phyloP scores from a whole-genome alignment of 495 filamentous ascomycete genomes.

The Xylaria sp. region DNA sequence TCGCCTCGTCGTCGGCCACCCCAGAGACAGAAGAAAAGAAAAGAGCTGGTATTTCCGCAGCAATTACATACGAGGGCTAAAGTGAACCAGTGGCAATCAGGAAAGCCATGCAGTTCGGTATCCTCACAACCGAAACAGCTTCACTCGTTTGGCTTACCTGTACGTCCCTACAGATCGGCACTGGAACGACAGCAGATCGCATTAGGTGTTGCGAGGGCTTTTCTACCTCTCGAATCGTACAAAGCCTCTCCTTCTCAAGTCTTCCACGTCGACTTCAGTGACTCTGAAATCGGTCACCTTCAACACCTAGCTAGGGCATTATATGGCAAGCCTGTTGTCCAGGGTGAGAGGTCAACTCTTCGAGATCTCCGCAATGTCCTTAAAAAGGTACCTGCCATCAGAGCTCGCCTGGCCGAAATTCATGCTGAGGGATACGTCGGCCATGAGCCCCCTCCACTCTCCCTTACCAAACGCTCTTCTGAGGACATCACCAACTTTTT shows the following conservation, averaged over 20 bases:
- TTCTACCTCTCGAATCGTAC: slow-evolving; percentile 23
- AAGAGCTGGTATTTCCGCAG: slow-evolving; percentile 26
- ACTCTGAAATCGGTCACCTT: slow-evolving; percentile 55
- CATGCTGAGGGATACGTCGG: slow-evolving; percentile 30
- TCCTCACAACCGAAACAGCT: not conserved
- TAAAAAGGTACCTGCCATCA: slow-evolving; percentile 29
- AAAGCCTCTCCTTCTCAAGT: slow-evolving; percentile 25
- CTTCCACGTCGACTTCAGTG: slow-evolving; percentile 55
- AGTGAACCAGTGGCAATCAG: slow-evolving; percentile 35
- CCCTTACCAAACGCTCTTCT: slow-evolving; percentile 32
- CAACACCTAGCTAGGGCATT: slow-evolving; percentile 32
- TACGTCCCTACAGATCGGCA: slow-evolving; percentile 45
- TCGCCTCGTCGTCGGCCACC: not conserved
- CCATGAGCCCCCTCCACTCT: slow-evolving; percentile 29
- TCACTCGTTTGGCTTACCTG: slow-evolving; percentile 28
- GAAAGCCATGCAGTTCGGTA: slow-evolving; percentile 18
- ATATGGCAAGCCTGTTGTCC: slow-evolving; percentile 19
- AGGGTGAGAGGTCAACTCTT: slow-evolving; percentile 15
- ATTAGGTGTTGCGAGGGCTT: slow-evolving; percentile 23
- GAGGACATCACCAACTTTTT: slow-evolving; percentile 47
- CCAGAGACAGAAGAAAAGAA: not conserved
- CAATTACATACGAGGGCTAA: slow-evolving; percentile 32
- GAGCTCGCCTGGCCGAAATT: slow-evolving; percentile 26
- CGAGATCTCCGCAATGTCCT: slow-evolving; percentile 35
- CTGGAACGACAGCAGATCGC: slow-evolving; percentile 35